Evolutionary conservation across 805 yeast genomes (phyloP).

Genomic region (Candida rishiriensis): DNA sequence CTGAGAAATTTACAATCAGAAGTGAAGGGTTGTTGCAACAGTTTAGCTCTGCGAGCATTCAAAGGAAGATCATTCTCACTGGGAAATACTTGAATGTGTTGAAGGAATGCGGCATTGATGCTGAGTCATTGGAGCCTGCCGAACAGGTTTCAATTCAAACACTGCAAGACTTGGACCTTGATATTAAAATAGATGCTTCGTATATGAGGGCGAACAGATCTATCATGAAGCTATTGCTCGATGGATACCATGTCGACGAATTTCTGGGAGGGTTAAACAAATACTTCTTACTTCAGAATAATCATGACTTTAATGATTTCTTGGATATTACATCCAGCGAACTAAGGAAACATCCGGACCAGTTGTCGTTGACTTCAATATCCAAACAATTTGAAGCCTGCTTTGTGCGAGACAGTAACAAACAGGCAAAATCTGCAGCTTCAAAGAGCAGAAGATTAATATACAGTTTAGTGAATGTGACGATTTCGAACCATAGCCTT

Average conservation of each 20-base stretch:
- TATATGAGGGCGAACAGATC: conserved; percentile 64
- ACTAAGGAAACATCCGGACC: conserved; percentile 34
- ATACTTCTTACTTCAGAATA: conserved; percentile 52
- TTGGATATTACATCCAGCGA: conserved; percentile 49
- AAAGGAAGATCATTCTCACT: conserved; percentile 65
- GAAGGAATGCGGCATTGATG: conserved; percentile 51
- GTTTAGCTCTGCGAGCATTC: conserved; percentile 47
- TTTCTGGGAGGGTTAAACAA: conserved; percentile 49
- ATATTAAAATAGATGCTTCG: conserved; percentile 53
- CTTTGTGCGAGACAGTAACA: conserved; percentile 13
- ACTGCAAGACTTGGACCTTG: conserved; percentile 35
- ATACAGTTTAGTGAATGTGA: conserved; percentile 13
- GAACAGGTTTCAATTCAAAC: conserved; percentile 10
- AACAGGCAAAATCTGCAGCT: neutral
- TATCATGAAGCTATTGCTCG: conserved; percentile 51
- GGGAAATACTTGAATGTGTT: conserved; percentile 82
- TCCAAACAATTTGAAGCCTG: conserved; percentile 25
- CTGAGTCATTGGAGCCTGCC: conserved; percentile 3
- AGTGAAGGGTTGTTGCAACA: conserved; percentile 72
- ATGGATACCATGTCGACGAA: conserved; percentile 51
- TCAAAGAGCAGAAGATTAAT: conserved; percentile 24
- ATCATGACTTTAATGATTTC: conserved; percentile 49
- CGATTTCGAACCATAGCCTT: conserved; percentile 17
- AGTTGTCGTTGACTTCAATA: conserved; percentile 29
- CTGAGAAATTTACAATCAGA: conserved; percentile 66